Conservation (phyloP, 805 yeast species). For the Komagataella kurtzmanii region DNA sequence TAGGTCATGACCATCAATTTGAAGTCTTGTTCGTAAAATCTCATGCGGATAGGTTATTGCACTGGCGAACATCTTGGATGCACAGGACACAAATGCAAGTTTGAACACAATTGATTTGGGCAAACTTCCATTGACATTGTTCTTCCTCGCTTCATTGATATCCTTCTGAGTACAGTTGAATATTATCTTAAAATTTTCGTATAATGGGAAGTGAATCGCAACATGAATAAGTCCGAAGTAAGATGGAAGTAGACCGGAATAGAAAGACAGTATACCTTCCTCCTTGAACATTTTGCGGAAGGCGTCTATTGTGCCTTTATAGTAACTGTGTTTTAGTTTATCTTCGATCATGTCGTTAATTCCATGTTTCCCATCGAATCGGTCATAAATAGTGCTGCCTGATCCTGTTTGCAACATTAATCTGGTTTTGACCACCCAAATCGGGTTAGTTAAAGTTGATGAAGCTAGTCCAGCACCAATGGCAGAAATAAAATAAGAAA, state of each 20-base stretch:
- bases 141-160: background rate
- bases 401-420: conserved; percentile 71
- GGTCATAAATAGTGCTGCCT: conserved; percentile 23
- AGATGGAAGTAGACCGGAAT: conserved; percentile 85
- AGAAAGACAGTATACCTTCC: conserved; percentile 75
- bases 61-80: conserved; percentile 82
- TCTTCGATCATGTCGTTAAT: conserved; percentile 1
- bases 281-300: conserved; percentile 60
- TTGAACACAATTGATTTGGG: conserved; percentile 18
- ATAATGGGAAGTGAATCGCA: conserved; percentile 91
- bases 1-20: conserved; percentile 25
- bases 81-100: conserved; percentile 53
- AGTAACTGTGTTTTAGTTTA: conserved; percentile 18
- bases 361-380: conserved; percentile 10
- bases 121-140: background rate
- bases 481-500: conserved; percentile 45
- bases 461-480: conserved; percentile 82
- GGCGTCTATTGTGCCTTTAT: conserved; percentile 76
- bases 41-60: conserved; percentile 92
- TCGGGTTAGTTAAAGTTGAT: conserved; percentile 80
- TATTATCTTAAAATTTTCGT: conserved; percentile 61
- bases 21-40: conserved; percentile 83
- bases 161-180: conserved; percentile 21
- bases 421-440: conserved; percentile 95
- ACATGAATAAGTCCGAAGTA: conserved; percentile 85